Base-by-base conservation (phyloP, 2,329 filamentous ascomycete species). In the Ophiostoma ips region DNA sequence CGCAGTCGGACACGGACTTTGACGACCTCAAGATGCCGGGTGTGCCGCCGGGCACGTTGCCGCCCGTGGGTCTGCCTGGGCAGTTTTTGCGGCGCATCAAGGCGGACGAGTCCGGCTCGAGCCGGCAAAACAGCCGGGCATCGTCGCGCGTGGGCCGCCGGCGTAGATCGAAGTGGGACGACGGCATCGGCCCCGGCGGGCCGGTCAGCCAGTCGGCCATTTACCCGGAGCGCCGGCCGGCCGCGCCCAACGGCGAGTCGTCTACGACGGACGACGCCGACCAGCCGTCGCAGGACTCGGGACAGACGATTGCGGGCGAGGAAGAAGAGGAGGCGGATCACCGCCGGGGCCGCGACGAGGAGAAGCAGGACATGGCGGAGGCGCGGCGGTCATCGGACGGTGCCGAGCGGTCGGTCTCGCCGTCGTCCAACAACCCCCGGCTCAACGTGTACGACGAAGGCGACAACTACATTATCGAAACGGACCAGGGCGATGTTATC, bases 181-280 rank as follows among this genome's bases (percentile, higher is more conserved):
- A 77, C 53, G 81, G 76, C n/a, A 75, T 77, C 57, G 84, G 81
- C 2, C 83, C 85, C 3, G 92, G 92, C 54, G 92, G 92, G 0
- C 92, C 88, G 3, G 83, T 96, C 57, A 85, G 78, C 53, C 81
- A 94, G 60, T 95, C 90, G 34, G 92, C 92, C 21, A 95, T 96
- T 58, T 81, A 77, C 56, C 92, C 92, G 2, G 68, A 71, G 52
- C 69, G 71, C 12, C 43, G 24, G 12, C 36, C 47, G 12, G 34
- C 44, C 2, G 24, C 35, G 19, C 55, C 49, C 12, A 53, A 43
- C 31, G 40, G 40, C 24, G 55, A 55, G 38, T 45, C 51, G 11
- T 44, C 52, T 9, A 56, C 53, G 30, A 56, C 56, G 3, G 56
- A 61, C 43, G 59, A 62, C 58, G 60, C 50, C 19, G 48, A 55